These are phyloP conservation scores for Ochetophila trinervis DNA, from an alignment of 306 rosid genomes.

Conservation along the genomic window DNA sequence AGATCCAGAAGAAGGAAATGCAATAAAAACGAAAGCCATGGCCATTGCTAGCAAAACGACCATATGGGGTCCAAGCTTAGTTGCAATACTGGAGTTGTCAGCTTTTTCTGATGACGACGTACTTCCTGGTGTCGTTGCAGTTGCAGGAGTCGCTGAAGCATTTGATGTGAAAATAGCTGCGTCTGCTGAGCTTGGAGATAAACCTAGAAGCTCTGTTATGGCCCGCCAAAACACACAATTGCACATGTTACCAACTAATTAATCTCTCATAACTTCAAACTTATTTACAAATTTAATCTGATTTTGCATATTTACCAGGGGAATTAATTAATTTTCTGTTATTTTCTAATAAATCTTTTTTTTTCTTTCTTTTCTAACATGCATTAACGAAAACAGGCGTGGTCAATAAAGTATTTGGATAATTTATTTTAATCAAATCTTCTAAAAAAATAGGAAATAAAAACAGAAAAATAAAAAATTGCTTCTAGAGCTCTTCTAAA, in stretches of 20 bases:
- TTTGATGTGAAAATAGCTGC: constrained; percentile 76
- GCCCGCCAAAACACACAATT: too few relatives aligned
- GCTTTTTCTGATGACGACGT: constrained; percentile 4
- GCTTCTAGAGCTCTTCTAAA: too few relatives aligned
- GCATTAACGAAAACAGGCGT: too few relatives aligned
- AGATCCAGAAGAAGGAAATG: constrained; percentile 29
- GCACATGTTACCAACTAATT: not conserved
- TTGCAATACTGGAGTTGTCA: constrained; percentile 10
- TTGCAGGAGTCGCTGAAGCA: constrained; percentile 4
- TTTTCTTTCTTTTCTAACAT: too few relatives aligned
- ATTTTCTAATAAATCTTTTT: too few relatives aligned
- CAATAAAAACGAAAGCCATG: constrained; percentile 25
- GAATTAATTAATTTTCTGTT: too few relatives aligned
- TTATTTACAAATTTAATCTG: too few relatives aligned
- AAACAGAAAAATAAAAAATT: too few relatives aligned
- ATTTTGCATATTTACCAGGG: too few relatives aligned
- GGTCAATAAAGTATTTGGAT: too few relatives aligned
- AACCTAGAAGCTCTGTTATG: constrained; percentile 58
- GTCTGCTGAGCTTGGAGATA: constrained; percentile 64
- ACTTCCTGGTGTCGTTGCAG: not conserved
- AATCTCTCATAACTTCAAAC: not conserved
- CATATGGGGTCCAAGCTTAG: constrained; percentile 19
- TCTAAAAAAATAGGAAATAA: too few relatives aligned
- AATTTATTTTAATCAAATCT: too few relatives aligned
- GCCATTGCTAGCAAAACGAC: constrained; percentile 24